Percentiles rank a stretch among this genome's conserved stretches.
Evolutionary conservation across 2,329 filamentous ascomycete species (phyloP).

Genomic region (Neospermospora avenae): DNA sequence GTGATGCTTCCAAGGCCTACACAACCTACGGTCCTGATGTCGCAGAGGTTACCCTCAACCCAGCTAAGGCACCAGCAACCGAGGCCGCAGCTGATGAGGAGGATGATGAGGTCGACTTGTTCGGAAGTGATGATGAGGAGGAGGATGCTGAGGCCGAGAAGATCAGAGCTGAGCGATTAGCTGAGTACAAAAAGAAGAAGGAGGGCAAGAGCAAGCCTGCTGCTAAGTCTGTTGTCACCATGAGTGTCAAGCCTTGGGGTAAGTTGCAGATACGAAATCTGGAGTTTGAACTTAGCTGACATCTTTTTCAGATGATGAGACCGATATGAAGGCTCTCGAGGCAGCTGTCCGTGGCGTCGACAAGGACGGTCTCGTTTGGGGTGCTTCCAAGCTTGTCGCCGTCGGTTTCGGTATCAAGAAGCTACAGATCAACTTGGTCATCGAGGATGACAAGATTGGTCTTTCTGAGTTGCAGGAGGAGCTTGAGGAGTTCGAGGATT

Average conservation of each 20-base stretch:
- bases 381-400: slow-evolving; percentile 81
- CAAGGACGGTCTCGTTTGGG: slow-evolving; percentile 95
- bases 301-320: slow-evolving; percentile 74
- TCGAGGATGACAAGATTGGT: slow-evolving; percentile 96
- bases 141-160: slow-evolving; percentile 84
- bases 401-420: slow-evolving; percentile 99
- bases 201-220: slow-evolving; percentile 84
- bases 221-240: slow-evolving; percentile 92
- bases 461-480: slow-evolving; percentile 80
- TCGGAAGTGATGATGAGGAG: slow-evolving; percentile 90
- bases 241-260: slow-evolving; percentile 99
- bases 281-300: slow-evolving; percentile 20
- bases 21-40: slow-evolving; percentile 88
- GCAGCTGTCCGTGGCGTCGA: slow-evolving; percentile 76
- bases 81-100: slow-evolving; percentile 54
- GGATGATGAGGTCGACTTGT: slow-evolving; percentile 88
- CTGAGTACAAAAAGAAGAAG: slow-evolving; percentile 97
- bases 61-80: slow-evolving; percentile 74
- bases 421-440: slow-evolving; percentile 96
- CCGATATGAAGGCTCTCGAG: slow-evolving; percentile 82
- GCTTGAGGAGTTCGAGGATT: slow-evolving; percentile 84
- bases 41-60: slow-evolving; percentile 74
- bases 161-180: slow-evolving; percentile 84
- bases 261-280: slow-evolving; percentile 41
- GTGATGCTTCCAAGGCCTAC: slow-evolving; percentile 85